Evolutionary conservation across 1,284 basidiomycete species (phyloP).

Genomic region (Pyrrhoderma lamaoense): DNA sequence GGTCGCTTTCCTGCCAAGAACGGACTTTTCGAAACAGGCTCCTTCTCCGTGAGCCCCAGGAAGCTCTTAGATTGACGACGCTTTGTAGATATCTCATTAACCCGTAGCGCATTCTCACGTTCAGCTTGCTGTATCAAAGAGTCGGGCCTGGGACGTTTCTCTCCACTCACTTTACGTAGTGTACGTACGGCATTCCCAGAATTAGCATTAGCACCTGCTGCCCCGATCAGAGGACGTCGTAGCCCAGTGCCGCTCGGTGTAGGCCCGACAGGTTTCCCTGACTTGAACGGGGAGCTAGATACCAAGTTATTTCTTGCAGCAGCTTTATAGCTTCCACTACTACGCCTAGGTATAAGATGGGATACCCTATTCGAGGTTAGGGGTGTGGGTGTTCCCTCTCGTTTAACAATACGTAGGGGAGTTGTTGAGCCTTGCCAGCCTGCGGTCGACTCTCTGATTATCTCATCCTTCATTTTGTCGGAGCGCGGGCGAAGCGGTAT

Average conservation of each 20-base stretch:
- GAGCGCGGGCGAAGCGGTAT: conserved; percentile 22
- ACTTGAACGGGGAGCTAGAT: conserved; percentile 85
- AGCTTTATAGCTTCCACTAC: conserved; percentile 78
- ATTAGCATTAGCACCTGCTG: conserved; percentile 24
- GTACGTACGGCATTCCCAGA: conserved; percentile 15
- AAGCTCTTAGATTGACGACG: conserved; percentile 70
- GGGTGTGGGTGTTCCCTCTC: conserved; percentile 34
- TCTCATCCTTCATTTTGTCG: conserved; percentile 18
- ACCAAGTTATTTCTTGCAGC: conserved; percentile 78
- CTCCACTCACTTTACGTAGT: conserved; percentile 57
- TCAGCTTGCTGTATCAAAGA: conserved; percentile 65
- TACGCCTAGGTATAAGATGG: conserved; percentile 46
- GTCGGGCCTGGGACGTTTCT: conserved; percentile 61
- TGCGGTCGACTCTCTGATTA: conserved; percentile 17
- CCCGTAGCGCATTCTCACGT: conserved; percentile 60
- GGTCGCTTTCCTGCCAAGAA: conserved; percentile 36
- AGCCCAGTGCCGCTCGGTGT: conserved; percentile 28
- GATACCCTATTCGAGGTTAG: conserved; percentile 22
- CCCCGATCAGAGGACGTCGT: conserved; percentile 31
- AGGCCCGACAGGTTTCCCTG: conserved; percentile 30
- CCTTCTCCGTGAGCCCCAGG: conserved; percentile 66
- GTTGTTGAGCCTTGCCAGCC: conserved; percentile 34
- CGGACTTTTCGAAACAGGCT: conserved; percentile 82
- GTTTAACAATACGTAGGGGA: conserved; percentile 67
- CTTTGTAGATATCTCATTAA: conserved; percentile 45